Conservation (phyloP, 2,329 filamentous ascomycete species). For the Periconia macrospinosa region DNA sequence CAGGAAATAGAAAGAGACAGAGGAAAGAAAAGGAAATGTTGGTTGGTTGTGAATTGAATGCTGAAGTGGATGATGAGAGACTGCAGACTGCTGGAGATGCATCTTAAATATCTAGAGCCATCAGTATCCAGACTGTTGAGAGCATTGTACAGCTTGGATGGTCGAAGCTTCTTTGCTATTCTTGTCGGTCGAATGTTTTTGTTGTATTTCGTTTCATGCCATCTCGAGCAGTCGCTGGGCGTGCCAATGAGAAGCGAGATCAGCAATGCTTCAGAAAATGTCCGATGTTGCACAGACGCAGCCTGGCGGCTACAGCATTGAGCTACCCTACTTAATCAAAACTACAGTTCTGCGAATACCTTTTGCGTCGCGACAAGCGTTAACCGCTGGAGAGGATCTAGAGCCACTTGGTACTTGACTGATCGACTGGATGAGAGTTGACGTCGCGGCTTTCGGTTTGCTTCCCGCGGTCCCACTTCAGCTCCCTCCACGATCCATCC, state of each 20-base stretch:
- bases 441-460: slow-evolving; percentile 27
- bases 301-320: slow-evolving; percentile 39
- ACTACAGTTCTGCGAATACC: slow-evolving; percentile 26
- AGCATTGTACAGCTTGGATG: slow-evolving; percentile 12
- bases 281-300: slow-evolving; percentile 38
- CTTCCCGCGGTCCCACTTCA: slow-evolving; percentile 37
- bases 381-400: slow-evolving; percentile 20
- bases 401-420: slow-evolving; percentile 22
- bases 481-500: slow-evolving; percentile 33
- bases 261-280: slow-evolving; percentile 33
- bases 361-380: slow-evolving; percentile 26
- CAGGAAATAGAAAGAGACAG: slow-evolving; percentile 25
- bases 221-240: slow-evolving; percentile 43
- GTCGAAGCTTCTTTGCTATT: slow-evolving; percentile 34
- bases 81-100: slow-evolving; percentile 14
- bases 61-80: slow-evolving; percentile 37
- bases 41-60: slow-evolving; percentile 34
- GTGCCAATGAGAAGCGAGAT: slow-evolving; percentile 36
- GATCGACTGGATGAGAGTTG: slow-evolving; percentile 32
- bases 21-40: slow-evolving; percentile 38
- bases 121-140: slow-evolving; percentile 10
- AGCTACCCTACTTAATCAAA: slow-evolving; percentile 18
- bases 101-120: slow-evolving; percentile 30
- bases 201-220: slow-evolving; percentile 36
- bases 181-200: slow-evolving; percentile 32